Evolutionary conservation across 2,329 filamentous ascomycete species (phyloP).

Genomic region (Rutstroemia sydowiana): DNA sequence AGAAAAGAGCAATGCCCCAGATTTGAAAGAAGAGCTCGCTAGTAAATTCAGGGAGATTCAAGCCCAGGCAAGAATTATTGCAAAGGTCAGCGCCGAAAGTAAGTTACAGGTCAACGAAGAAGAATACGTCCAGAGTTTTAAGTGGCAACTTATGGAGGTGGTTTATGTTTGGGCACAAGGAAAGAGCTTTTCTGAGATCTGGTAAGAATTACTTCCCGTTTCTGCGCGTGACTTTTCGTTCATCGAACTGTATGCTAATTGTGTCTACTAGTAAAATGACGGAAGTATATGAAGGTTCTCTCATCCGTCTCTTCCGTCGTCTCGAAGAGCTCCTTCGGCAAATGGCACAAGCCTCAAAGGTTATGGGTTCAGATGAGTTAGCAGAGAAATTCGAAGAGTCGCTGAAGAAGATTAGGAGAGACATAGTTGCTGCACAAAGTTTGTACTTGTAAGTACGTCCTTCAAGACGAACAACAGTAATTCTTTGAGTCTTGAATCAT

Average conservation of each 20-base stretch:
- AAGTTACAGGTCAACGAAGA: constrained; percentile 94
- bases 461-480: no score
- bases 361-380: constrained; percentile 95
- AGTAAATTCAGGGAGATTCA: constrained; percentile 85
- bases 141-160: constrained; percentile 95
- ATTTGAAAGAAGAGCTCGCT: constrained; percentile 73
- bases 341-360: constrained; percentile 91
- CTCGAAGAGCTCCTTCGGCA: constrained; percentile 90
- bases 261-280: constrained; percentile 78
- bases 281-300: constrained; percentile 90
- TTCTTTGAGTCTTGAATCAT: no score
- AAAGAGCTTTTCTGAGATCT: constrained; percentile 85
- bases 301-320: constrained; percentile 92
- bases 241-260: background rate
- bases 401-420: constrained; percentile 77
- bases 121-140: constrained; percentile 82
- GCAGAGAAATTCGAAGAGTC: constrained; percentile 86
- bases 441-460: constrained; percentile 63
- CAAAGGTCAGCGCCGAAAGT: constrained; percentile 90
- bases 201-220: constrained; percentile 51
- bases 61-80: constrained; percentile 77
- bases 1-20: constrained; percentile 77
- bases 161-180: constrained; percentile 89
- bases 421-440: constrained; percentile 92
- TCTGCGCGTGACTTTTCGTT: background rate